phyloP scores from a whole-genome alignment of 139 green algal species.

The Haematococcus sp. region DNA sequence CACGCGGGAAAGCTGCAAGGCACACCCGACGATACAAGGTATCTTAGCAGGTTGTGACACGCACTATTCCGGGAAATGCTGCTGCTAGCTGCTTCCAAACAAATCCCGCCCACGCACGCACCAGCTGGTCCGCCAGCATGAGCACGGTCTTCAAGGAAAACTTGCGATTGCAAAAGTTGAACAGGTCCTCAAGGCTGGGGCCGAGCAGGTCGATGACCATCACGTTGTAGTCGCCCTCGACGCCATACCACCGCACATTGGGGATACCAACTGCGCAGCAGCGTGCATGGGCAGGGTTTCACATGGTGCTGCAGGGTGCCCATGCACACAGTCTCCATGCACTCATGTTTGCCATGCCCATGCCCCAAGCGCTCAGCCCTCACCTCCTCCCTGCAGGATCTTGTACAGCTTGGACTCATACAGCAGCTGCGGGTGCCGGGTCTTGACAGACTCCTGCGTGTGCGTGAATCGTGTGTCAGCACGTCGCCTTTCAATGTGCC shows the following conservation, averaged over 20 bases:
- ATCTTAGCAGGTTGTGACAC: background rate
- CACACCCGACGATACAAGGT: too few species aligned
- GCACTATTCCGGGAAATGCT: too few species aligned
- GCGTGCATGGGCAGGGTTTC: too few species aligned
- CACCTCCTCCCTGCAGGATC: constrained; percentile 90
- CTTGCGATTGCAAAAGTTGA: constrained; percentile 98
- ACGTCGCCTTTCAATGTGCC: background rate
- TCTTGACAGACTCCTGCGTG: constrained; percentile 81
- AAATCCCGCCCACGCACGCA: constrained; percentile 38
- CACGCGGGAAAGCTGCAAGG: constrained; percentile 84
- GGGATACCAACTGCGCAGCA: constrained; percentile 89
- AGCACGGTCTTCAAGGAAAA: constrained; percentile 98
- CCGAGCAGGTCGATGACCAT: constrained; percentile 99
- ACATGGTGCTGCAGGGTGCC: background rate
- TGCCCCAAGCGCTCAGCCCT: constrained; percentile 9
- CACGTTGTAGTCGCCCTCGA: constrained; percentile 99
- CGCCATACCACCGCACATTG: constrained; percentile 97
- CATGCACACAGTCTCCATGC: background rate
- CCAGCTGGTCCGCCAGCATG: constrained; percentile 99
- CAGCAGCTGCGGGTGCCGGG: constrained; percentile 89
- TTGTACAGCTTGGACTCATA: constrained; percentile 97
- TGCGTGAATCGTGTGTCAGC: background rate
- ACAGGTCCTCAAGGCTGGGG: constrained; percentile 96
- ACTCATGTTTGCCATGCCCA: background rate
- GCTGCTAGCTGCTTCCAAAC: background rate